phyloP scores from a whole-genome alignment of 2,329 filamentous ascomycete genomes.

The Paracoccidioides lutzii region DNA sequence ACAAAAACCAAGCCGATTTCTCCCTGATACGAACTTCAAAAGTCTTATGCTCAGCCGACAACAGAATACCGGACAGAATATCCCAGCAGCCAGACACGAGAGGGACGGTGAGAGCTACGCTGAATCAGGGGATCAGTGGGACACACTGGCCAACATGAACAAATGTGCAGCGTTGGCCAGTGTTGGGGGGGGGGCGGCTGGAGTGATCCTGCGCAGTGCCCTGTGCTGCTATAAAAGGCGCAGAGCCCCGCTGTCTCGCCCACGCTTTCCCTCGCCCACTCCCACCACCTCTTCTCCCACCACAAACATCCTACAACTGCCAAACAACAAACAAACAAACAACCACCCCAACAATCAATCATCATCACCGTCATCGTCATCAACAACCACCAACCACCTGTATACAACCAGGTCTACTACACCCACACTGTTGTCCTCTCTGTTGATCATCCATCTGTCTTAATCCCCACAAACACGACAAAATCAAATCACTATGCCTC shows the following conservation, averaged over 20 bases:
- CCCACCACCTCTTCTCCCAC: background rate
- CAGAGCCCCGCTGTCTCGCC: background rate
- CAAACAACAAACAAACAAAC: too few relatives aligned
- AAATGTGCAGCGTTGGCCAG: too few relatives aligned
- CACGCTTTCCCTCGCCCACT: slow-evolving; percentile 1
- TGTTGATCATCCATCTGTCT: slow-evolving; percentile 5
- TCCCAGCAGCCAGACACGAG: background rate
- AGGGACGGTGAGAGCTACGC: background rate
- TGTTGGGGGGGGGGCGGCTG: background rate
- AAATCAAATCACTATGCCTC: slow-evolving; percentile 42
- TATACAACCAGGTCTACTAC: background rate
- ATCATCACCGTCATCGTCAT: background rate
- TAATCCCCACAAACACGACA: background rate
- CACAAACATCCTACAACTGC: background rate
- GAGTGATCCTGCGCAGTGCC: background rate
- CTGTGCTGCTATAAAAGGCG: background rate
- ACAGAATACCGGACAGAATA: background rate
- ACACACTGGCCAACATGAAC: background rate
- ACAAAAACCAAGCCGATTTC: too few relatives aligned
- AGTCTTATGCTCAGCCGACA: background rate
- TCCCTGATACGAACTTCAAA: background rate
- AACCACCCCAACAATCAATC: too few relatives aligned
- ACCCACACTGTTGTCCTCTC: background rate
- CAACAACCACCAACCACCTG: background rate
- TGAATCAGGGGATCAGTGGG: background rate